These are phyloP conservation scores for Kandelia obovata DNA, from an alignment of 345 rosid species.

Conservation along the genomic window DNA sequence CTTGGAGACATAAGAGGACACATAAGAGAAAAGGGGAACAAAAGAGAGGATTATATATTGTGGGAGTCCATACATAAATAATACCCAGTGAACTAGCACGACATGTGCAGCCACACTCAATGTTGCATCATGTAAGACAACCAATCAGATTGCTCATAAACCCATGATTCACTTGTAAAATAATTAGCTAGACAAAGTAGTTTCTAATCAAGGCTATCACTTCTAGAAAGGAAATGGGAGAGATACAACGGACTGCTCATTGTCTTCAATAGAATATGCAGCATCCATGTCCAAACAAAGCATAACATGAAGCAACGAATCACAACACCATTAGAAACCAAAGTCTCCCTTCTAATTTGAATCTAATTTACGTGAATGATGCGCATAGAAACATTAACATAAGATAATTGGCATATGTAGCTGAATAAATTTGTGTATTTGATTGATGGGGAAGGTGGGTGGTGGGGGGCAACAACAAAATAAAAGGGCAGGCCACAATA, in stretches of 20 bases:
- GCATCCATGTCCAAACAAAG: slow-evolving; percentile 31
- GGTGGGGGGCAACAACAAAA: slow-evolving; percentile 39
- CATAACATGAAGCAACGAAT: slow-evolving; percentile 7
- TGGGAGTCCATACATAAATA: slow-evolving; percentile 37
- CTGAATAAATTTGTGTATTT: background rate
- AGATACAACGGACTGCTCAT: slow-evolving; percentile 40
- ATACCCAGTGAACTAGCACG: slow-evolving; percentile 33
- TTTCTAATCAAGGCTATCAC: slow-evolving; percentile 22
- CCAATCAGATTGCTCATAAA: slow-evolving; percentile 35
- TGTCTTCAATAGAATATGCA: slow-evolving; percentile 25
- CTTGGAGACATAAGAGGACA: slow-evolving; percentile 20
- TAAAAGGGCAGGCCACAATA: slow-evolving; percentile 37
- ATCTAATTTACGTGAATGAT: background rate
- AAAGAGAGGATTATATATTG: slow-evolving; percentile 32
- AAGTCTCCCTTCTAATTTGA: slow-evolving; percentile 11
- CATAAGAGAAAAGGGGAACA: slow-evolving; percentile 23
- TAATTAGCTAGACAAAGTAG: slow-evolving; percentile 8
- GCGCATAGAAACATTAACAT: too few species aligned
- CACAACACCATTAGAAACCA: slow-evolving; percentile 19
- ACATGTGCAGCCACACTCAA: slow-evolving; percentile 36
- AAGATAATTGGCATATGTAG: background rate
- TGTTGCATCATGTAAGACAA: slow-evolving; percentile 48
- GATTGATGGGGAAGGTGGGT: slow-evolving; percentile 31
- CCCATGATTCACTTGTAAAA: slow-evolving; percentile 26
- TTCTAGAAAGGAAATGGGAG: background rate